phyloP scores from a whole-genome alignment of 441 rosid genomes.

The Jatropha multifida region DNA sequence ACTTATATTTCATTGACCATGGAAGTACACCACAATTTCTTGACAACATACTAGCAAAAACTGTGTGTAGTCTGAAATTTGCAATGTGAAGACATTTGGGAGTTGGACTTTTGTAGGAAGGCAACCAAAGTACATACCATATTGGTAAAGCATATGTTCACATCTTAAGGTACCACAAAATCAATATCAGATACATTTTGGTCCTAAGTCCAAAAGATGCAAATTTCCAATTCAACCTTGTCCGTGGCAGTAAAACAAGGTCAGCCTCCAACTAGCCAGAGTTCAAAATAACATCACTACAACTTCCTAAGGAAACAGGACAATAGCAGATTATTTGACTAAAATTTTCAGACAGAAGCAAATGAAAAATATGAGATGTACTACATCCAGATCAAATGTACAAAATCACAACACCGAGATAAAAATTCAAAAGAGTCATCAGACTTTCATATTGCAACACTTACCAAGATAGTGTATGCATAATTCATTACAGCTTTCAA shows the following conservation, averaged over 20 bases:
- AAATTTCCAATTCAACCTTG: neutral
- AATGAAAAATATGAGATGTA: neutral
- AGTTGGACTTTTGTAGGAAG: neutral
- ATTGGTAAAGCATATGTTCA: neutral
- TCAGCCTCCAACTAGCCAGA: neutral
- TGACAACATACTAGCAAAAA: neutral
- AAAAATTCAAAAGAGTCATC: neutral
- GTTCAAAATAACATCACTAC: neutral
- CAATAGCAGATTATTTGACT: neutral
- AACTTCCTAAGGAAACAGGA: neutral
- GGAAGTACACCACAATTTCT: neutral
- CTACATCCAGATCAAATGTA: neutral
- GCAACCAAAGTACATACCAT: neutral
- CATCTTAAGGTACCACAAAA: neutral
- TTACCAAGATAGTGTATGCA: constrained; percentile 84
- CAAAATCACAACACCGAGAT: neutral
- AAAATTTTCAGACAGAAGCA: constrained; percentile 1
- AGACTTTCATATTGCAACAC: neutral
- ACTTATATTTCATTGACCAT: neutral
- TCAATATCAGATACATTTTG: neutral
- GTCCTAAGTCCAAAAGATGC: neutral
- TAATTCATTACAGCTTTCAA: constrained; percentile 39
- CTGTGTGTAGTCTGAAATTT: neutral
- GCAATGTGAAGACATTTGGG: neutral
- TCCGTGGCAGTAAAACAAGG: neutral